These are phyloP conservation scores for Fonsecaea pedrosoi DNA, from an alignment of 2,329 filamentous ascomycete species.

Conservation along the genomic window DNA sequence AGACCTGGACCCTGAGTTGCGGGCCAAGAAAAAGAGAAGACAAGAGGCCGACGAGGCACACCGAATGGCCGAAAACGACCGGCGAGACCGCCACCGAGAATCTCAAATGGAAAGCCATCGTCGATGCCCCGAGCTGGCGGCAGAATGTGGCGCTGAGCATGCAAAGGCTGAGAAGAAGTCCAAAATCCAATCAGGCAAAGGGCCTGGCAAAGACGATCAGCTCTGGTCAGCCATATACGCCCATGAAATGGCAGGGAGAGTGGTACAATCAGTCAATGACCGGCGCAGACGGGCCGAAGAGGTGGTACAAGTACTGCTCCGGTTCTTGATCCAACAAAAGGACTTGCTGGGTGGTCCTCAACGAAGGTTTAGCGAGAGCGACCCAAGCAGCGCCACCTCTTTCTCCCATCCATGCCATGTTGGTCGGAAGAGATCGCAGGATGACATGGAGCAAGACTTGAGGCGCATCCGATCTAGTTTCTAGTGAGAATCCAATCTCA, in stretches of 20 bases:
- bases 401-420: not conserved
- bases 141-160: conserved; percentile 21
- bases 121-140: conserved; percentile 26
- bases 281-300: conserved; percentile 25
- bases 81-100: conserved; percentile 31
- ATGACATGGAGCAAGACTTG: not conserved
- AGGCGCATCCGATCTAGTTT: not conserved
- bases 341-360: not conserved
- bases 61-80: conserved; percentile 22
- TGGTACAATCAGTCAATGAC: conserved; percentile 33
- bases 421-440: conserved; percentile 9
- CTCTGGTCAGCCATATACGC: conserved; percentile 32
- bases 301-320: conserved; percentile 19
- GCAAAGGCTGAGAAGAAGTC: conserved; percentile 21
- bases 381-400: not conserved
- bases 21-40: conserved; percentile 2
- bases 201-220: conserved; percentile 37
- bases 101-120: conserved; percentile 29
- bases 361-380: not conserved
- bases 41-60: conserved; percentile 20
- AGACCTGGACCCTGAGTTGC: not conserved
- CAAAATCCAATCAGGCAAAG: conserved; percentile 28
- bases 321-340: not conserved
- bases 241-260: conserved; percentile 26
- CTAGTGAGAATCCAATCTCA: not conserved